A percentile compares a stretch with the other conserved stretches of the same genome.
phyloP scores from a whole-genome alignment of 2,329 filamentous ascomycete species.

The Venturia pyrina region DNA sequence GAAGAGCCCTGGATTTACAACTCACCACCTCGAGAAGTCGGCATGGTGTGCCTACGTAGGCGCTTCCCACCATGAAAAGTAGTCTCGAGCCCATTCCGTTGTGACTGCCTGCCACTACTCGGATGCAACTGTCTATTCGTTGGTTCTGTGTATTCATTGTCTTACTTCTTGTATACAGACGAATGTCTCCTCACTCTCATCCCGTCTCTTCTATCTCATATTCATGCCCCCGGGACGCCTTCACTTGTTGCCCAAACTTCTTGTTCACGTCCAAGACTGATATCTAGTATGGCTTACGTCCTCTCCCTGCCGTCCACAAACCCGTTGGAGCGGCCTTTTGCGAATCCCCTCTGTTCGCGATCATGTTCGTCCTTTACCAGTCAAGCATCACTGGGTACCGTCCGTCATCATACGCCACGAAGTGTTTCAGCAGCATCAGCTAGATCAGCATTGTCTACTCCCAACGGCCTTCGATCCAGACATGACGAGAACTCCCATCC shows the following conservation, averaged over 20 bases:
- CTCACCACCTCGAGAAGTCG: neutral
- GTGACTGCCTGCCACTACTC: neutral
- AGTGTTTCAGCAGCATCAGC: conserved; percentile 28
- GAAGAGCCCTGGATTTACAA: neutral
- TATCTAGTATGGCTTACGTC: conserved; percentile 27
- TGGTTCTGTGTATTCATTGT: neutral
- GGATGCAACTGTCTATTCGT: neutral
- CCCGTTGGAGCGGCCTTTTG: conserved; percentile 32
- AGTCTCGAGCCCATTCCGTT: neutral
- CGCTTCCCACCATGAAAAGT: neutral
- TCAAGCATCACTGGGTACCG: conserved; percentile 19
- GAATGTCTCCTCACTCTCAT: neutral
- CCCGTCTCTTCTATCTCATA: conserved; percentile 9
- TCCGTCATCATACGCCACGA: conserved; percentile 21
- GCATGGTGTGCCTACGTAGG: neutral
- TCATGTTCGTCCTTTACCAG: conserved; percentile 23
- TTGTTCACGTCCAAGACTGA: conserved; percentile 4
- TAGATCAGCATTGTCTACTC: conserved; percentile 17
- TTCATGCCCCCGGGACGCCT: conserved; percentile 4
- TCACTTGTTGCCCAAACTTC: conserved; percentile 8
- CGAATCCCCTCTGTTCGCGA: conserved; percentile 28
- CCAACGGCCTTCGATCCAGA: conserved; percentile 15
- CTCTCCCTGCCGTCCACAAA: conserved; percentile 29
- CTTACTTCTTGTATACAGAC: neutral
- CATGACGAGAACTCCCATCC: conserved; percentile 26